These are phyloP conservation scores for Hibiscus syriacus DNA, from an alignment of 345 rosid species.

Conservation along the genomic window DNA sequence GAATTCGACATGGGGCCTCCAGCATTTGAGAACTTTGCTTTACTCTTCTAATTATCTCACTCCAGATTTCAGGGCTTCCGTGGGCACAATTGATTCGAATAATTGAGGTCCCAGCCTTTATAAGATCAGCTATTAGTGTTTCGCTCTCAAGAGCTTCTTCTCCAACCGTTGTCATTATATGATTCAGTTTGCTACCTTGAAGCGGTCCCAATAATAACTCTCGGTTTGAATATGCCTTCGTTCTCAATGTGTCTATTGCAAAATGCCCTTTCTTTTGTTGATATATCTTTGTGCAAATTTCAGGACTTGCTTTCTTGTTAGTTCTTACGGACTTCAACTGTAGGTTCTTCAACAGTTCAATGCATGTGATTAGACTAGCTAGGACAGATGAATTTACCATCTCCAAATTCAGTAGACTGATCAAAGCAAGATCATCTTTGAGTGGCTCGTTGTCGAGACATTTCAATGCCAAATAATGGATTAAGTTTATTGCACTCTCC, in stretches of 20 bases:
- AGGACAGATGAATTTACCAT: conserved; percentile 37
- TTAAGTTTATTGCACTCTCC: conserved; percentile 47
- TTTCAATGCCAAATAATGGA: conserved; percentile 54
- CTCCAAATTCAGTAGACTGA: conserved; percentile 42
- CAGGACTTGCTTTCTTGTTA: conserved; percentile 7
- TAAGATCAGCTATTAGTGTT: conserved; percentile 36
- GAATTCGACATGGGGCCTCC: conserved; percentile 57
- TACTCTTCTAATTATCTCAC: conserved; percentile 54
- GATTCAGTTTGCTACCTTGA: conserved; percentile 32
- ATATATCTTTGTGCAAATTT: conserved; percentile 13
- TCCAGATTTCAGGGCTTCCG: conserved; percentile 51
- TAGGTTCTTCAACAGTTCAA: conserved; percentile 32
- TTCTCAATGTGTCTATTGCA: conserved; percentile 18
- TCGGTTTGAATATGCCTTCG: conserved; percentile 29
- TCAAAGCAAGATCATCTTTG: conserved; percentile 34
- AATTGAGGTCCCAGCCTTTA: conserved; percentile 46
- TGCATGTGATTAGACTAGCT: conserved; percentile 34
- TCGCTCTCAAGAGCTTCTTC: conserved; percentile 48
- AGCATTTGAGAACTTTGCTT: conserved; percentile 45
- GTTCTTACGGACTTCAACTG: conserved; percentile 14
- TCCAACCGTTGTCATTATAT: conserved; percentile 66
- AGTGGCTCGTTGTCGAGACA: conserved; percentile 40
- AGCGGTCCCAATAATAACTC: conserved; percentile 44
- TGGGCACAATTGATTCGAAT: conserved; percentile 69
- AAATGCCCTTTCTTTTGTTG: conserved; percentile 19